Evolutionary conservation across 805 yeast genomes (phyloP).

Genomic region (Starmerella bombicola): DNA sequence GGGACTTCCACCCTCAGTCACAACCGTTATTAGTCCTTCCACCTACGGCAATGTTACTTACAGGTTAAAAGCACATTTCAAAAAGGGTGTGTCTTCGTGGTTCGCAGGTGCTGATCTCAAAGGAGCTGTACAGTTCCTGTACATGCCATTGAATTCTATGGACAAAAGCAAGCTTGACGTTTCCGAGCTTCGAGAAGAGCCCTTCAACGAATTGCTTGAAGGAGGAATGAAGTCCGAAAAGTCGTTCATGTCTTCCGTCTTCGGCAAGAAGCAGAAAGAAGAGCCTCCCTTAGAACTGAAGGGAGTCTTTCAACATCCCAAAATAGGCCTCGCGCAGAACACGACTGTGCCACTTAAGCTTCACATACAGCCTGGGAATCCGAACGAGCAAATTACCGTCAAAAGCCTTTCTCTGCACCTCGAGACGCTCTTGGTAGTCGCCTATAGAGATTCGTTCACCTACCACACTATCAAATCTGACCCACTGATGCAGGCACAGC

Average conservation of each 20-base stretch:
- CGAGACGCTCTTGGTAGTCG: conserved; percentile 7
- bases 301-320: conserved; percentile 2
- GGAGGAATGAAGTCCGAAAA: conserved; percentile 1
- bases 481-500: conserved; percentile 6
- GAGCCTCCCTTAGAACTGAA: conserved; percentile 8
- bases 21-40: conserved; percentile 1
- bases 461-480: conserved; percentile 1
- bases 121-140: conserved; percentile 5
- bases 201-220: conserved; percentile 2
- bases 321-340: conserved; percentile 7
- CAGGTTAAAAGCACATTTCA: conserved; percentile 7
- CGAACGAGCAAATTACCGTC: conserved; percentile 6
- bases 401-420: conserved; percentile 1
- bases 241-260: neutral
- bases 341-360: conserved; percentile 1
- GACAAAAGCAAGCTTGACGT: neutral
- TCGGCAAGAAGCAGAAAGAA: neutral
- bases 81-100: conserved; percentile 7
- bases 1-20: conserved; percentile 11
- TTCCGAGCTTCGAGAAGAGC: conserved; percentile 1
- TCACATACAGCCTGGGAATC: neutral
- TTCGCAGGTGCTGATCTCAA: conserved; percentile 7
- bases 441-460: neutral
- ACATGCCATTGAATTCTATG: conserved; percentile 4
- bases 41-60: conserved; percentile 7